Evolutionary conservation across 164 flowering plant species (phyloP), one percentile per base, ranked within the genome.

Genomic region (Nymphaea colorata): DNA sequence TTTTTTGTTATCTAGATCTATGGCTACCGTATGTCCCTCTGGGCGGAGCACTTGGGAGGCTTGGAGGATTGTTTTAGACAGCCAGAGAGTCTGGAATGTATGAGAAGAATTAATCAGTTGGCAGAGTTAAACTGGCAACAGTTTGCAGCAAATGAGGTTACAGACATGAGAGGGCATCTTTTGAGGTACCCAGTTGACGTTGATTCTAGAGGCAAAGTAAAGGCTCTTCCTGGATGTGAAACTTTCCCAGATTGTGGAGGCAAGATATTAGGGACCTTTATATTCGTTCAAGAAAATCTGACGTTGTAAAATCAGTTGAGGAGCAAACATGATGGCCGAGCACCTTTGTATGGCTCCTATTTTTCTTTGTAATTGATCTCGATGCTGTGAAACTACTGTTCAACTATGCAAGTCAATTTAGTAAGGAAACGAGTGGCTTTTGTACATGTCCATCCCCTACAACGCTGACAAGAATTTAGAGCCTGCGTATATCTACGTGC

Each of bases 21-120:
- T 75, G 98, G 97, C 67, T 94, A 91, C 66, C 85, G 98, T 68
- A 91, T 94, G 97, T 94, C 98, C 18, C 82, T 94, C 51, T 94
- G 99, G 99, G 96, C 96, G n/a, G 99, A 94, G 84, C 99, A 94
- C 71, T 79, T 72, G 0, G 99, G 97, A 72, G 41, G 62, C 4
- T 17, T 82, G 6, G 96, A 90, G 61, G 87, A 88, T 12, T 85
- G 88, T 73, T 94, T 87, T 69, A 72, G 70, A 4, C 72, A 75
- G 64, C 96, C 99, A 0, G 92, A 90, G 76, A 80, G 82, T 65
- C 53, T 94, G 2, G 96, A 94, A 57, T 91, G 99, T 67, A 92
- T 94, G 41, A 79, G 85, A 67, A 76, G 81, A 64, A 77, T 94
- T 4, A 84, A 84, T 67, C 51, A 82, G 15, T 44, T 88, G 71